Conservation (phyloP, 2,329 filamentous ascomycete genomes). For the Passalora sequoiae region DNA sequence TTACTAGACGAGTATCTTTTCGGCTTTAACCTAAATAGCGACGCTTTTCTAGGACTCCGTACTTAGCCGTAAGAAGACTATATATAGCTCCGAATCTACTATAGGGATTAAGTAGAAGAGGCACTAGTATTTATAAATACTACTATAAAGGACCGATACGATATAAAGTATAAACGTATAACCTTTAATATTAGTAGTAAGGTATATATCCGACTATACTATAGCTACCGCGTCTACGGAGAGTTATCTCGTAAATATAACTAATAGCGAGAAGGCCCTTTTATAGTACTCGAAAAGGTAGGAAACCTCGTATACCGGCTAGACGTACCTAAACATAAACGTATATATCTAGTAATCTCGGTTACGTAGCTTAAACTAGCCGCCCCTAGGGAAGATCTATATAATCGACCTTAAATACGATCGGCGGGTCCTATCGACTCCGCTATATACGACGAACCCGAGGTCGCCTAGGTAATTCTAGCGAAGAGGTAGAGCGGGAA, state of each 20-base stretch:
- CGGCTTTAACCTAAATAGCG: conserved; percentile 3
- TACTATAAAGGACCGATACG: conserved; percentile 3
- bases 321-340: background rate
- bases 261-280: too few relatives aligned
- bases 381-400: background rate
- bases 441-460: too few relatives aligned
- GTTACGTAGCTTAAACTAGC: background rate
- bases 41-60: background rate
- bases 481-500: too few relatives aligned
- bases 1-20: background rate
- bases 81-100: background rate
- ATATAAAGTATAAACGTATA: background rate
- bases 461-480: too few relatives aligned
- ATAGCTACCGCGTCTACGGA: background rate
- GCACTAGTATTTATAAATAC: background rate
- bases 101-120: background rate
- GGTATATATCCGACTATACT: conserved; percentile 4
- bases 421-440: too few relatives aligned
- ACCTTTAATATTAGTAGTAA: conserved; percentile 1
- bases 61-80: background rate
- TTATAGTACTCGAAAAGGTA: background rate
- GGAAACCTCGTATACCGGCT: conserved; percentile 2
- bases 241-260: background rate
- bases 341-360: background rate
- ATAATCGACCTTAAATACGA: background rate